Evolutionary conservation across 2,329 filamentous ascomycete species (phyloP), one percentile per base, ranked within the genome.

Genomic region (Acrocalymma vagum): DNA sequence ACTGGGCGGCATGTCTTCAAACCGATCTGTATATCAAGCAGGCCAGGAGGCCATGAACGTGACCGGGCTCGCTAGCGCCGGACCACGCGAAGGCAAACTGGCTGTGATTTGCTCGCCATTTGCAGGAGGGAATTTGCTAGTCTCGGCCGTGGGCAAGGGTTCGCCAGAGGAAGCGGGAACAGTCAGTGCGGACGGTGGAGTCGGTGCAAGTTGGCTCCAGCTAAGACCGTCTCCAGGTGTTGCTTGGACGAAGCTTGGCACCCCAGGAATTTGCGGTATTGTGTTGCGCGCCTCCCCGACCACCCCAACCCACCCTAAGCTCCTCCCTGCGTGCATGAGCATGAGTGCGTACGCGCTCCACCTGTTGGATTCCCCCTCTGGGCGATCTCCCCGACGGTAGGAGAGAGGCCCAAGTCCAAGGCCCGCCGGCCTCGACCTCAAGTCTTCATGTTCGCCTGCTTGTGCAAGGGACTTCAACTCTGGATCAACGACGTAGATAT

Each of bases 161-260:
- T n/a, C n/a, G n/a, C n/a, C n/a, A n/a, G n/a, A n/a, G n/a, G n/a
- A n/a, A n/a, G n/a, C n/a, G n/a, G n/a, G n/a, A n/a, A n/a, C n/a
- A n/a, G n/a, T n/a, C n/a, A n/a, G n/a, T n/a, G n/a, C n/a, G n/a
- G n/a, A n/a, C n/a, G n/a, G n/a, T n/a, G n/a, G n/a, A n/a, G n/a
- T n/a, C n/a, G n/a, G n/a, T n/a, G n/a, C 7, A 23, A 28, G 23
- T 18, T 16, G 6, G 40, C 51, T 47, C 41, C 28, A 41, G 45
- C 55, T 45, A 53, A 54, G 48, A 27, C 46, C 47, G 41, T 38
- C 31, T 29, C 40, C 27, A 30, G 44, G 38, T 42, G 51, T 45
- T 56, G 59, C 58, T 65, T 64, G 50, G 47, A 38, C 42, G 37
- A n/a, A 48, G 49, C 60, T 63, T 65, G 51, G 59, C 45, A 47